A percentile compares a stretch with the other conserved stretches of the same genome.
Evolutionary conservation across 768 basidiomycete species (phyloP).

Genomic region (Kwoniella dendrophila): DNA sequence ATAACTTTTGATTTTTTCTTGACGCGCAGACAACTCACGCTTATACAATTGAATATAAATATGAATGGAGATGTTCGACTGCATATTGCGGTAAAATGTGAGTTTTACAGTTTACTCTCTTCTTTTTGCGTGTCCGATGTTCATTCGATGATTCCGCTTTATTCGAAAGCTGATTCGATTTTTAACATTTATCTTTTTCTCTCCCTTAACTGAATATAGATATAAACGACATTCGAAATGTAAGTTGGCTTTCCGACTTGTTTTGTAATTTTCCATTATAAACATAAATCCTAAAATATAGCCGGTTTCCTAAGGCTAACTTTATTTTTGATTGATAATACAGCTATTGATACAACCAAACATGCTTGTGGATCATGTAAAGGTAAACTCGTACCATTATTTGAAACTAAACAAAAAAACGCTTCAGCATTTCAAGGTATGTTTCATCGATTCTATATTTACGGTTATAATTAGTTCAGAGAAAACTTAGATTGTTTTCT

Average conservation of each 20-base stretch:
- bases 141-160: no score
- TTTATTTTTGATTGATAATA: not conserved
- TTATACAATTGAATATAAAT: constrained; percentile 58
- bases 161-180: no score
- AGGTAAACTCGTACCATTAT: constrained; percentile 45
- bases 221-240: constrained; percentile 55
- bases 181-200: no score
- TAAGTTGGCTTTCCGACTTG: constrained; percentile 21
- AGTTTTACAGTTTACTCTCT: constrained; percentile 18
- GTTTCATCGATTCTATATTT: constrained; percentile 6
- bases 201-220: constrained; percentile 21
- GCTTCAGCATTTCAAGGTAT: constrained; percentile 52
- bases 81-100: constrained; percentile 53
- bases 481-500: no score
- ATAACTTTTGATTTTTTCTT: not conserved
- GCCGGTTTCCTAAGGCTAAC: not conserved
- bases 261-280: no score
- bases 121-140: not conserved
- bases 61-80: constrained; percentile 47
- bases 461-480: no score
- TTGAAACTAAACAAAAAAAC: constrained; percentile 39
- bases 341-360: constrained; percentile 53
- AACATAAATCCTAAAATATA: not conserved
- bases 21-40: constrained; percentile 54
- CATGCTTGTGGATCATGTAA: constrained; percentile 56